Evolutionary conservation across 2,329 filamentous ascomycete species (phyloP).

Genomic region (Cladobotryum mycophilum): DNA sequence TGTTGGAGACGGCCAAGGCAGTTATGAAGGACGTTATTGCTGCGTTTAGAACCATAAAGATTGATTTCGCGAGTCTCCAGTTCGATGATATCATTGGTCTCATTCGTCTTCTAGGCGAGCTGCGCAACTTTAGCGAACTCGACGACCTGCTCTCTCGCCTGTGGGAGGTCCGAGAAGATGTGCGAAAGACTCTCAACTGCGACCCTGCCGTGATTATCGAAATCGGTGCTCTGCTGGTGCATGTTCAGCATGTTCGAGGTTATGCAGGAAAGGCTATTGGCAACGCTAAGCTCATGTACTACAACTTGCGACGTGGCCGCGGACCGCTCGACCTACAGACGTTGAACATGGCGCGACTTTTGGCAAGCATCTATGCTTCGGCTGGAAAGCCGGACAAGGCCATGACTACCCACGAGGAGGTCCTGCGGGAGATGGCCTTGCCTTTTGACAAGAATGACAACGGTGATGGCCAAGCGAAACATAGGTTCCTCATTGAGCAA

Average conservation of each 20-base stretch:
- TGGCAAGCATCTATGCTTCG: slow-evolving; percentile 16
- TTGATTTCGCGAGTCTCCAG: slow-evolving; percentile 38
- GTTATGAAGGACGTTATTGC: slow-evolving; percentile 29
- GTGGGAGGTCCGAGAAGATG: slow-evolving; percentile 17
- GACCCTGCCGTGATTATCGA: neutral
- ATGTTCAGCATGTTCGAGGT: slow-evolving; percentile 6
- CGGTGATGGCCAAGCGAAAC: neutral
- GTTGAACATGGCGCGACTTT: slow-evolving; percentile 18
- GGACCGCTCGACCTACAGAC: slow-evolving; percentile 21
- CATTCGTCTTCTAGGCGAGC: slow-evolving; percentile 40
- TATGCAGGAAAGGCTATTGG: slow-evolving; percentile 16
- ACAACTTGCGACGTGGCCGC: slow-evolving; percentile 21
- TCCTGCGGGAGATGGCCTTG: neutral
- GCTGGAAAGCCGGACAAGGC: neutral
- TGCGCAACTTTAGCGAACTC: slow-evolving; percentile 40
- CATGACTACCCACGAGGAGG: neutral
- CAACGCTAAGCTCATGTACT: slow-evolving; percentile 20
- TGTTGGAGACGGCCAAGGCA: neutral
- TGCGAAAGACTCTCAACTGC: slow-evolving; percentile 8
- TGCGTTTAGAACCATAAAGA: slow-evolving; percentile 34
- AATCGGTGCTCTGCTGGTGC: neutral
- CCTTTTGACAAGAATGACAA: neutral
- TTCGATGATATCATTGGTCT: slow-evolving; percentile 40
- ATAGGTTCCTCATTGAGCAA: neutral
- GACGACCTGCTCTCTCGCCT: slow-evolving; percentile 25